A percentile compares a stretch with the other conserved stretches of the same genome.
Conservation (phyloP, 768 basidiomycete genomes). For the Sporobolomyces pararoseus region DNA sequence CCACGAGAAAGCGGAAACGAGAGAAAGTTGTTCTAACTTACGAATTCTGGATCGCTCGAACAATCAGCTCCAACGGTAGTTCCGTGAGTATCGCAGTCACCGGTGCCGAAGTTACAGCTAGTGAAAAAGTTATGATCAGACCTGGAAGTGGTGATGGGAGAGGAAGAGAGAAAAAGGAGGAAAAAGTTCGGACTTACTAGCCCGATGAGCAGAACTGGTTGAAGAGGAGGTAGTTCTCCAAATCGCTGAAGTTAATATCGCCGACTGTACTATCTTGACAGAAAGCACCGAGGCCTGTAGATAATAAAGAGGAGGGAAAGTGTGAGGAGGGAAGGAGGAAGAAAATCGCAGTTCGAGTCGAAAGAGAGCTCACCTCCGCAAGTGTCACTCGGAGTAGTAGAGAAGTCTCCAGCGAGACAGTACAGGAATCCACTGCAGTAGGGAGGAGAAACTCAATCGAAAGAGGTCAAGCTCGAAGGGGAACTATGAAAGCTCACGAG, state of each 20-base stretch:
- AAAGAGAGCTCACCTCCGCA: not conserved
- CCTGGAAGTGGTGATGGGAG: no score
- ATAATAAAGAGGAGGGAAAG: not conserved
- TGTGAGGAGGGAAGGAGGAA: not conserved
- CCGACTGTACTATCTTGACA: conserved; percentile 13
- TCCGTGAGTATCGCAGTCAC: conserved; percentile 5
- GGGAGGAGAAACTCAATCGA: not conserved
- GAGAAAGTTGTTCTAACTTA: no score
- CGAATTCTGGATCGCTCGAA: conserved; percentile 6
- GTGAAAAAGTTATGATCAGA: no score
- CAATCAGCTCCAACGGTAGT: conserved; percentile 18
- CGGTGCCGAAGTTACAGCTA: conserved; percentile 15
- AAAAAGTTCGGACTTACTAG: not conserved
- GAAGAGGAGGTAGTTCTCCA: conserved; percentile 11
- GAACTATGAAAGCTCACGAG: not conserved
- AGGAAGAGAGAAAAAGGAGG: not conserved
- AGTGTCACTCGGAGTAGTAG: not conserved
- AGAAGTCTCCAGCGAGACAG: conserved; percentile 11
- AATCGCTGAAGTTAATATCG: not conserved
- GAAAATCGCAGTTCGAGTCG: not conserved
- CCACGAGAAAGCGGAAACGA: no score
- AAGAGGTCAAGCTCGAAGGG: not conserved
- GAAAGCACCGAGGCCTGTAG: not conserved
- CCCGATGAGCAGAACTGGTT: conserved; percentile 18
- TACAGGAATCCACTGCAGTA: conserved; percentile 6